Evolutionary conservation across 176 grass and related monocot genomes (phyloP).

Genomic region (Eleusine coracana): DNA sequence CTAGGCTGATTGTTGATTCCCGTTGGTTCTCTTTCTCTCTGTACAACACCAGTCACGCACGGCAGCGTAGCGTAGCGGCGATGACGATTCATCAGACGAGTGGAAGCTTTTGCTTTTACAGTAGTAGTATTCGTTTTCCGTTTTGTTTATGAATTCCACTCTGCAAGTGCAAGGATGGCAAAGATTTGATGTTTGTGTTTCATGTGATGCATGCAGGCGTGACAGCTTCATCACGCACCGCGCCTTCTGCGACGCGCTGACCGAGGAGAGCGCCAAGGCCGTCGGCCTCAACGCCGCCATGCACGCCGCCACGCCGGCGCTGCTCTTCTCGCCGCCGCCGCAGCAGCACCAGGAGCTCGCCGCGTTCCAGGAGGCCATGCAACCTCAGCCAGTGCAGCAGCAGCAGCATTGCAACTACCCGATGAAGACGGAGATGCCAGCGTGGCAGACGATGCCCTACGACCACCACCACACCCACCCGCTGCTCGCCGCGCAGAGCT

Average conservation of each 20-base stretch:
- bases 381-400: slow-evolving; percentile 12
- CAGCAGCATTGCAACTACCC: slow-evolving; percentile 47
- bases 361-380: slow-evolving; percentile 45
- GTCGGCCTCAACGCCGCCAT: slow-evolving; percentile 43
- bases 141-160: slow-evolving; percentile 10
- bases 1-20: neutral
- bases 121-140: neutral
- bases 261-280: slow-evolving; percentile 84
- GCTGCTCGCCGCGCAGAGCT: slow-evolving; percentile 37
- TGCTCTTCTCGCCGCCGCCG: slow-evolving; percentile 53
- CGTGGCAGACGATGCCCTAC: slow-evolving; percentile 46
- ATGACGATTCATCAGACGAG: slow-evolving; percentile 32
- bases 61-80: slow-evolving; percentile 3
- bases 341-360: slow-evolving; percentile 44
- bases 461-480: slow-evolving; percentile 27
- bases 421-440: slow-evolving; percentile 60
- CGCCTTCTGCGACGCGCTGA: slow-evolving; percentile 97
- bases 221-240: slow-evolving; percentile 99
- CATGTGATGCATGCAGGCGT: slow-evolving; percentile 65
- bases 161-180: neutral
- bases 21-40: neutral
- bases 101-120: slow-evolving; percentile 1
- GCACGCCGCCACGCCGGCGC: slow-evolving; percentile 22
- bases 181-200: slow-evolving; percentile 8
- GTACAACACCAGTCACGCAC: slow-evolving; percentile 4